Evolutionary conservation across 116 monocot species (phyloP), one percentile per base, ranked within the genome.

Genomic region (Posidonia oceanica): DNA sequence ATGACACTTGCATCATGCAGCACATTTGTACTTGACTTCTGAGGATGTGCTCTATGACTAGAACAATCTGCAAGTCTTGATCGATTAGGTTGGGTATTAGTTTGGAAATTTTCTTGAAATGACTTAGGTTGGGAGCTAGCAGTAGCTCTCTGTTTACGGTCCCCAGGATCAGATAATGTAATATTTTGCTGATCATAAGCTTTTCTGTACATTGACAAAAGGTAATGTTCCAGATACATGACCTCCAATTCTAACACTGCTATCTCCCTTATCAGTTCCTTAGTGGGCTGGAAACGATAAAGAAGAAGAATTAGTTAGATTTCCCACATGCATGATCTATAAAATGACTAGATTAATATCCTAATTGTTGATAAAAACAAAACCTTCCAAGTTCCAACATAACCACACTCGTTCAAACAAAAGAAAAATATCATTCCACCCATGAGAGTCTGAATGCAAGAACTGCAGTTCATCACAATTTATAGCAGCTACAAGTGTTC

Each of bases 241-340:
- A 94, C 90, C 70, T 94, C 94, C 36, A 89, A 52, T 69, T 94
- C 94, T 37, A 94, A 71, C 69, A 82, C 83, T 58, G 87, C 83
- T 73, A 94, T 90, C 78, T 94, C 94, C 67, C 74, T 81, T 69
- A 94, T 89, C 66, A 94, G 69, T 74, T 89, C 87, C 59, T 80
- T 85, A 20, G 87, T 71, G 0, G 78, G 83, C 90, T 94, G 85
- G 69, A 52, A 76, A 58, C 3, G 5, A 58, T 48, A 48, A 48
- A 44, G 8, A 44, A 44, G 44, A 44, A 44, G 8, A 48, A 48
- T 48, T 48, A 48, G 48, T 48, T 48, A 12, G 8, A 48, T 48
- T 48, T 48, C 12, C 29, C 1, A 12, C 5, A 48, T 10, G 8
- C 48, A 48, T 48, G 48, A 48, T 48, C 48, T 48, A 48, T 44